Conservation (phyloP, 805 yeast species). For the Peterozyma xylosa region DNA sequence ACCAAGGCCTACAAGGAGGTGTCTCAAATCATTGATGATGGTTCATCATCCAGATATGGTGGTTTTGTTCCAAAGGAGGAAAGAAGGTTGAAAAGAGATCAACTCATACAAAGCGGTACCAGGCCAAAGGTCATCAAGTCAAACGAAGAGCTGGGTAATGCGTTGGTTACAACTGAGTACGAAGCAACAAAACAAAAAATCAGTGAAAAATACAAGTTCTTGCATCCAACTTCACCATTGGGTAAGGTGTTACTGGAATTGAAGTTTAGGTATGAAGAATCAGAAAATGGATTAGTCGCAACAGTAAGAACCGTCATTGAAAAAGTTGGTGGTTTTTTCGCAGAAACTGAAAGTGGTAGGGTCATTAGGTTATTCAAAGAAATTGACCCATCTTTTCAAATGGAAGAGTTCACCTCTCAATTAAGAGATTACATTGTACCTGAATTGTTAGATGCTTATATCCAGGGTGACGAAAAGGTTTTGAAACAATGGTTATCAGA, state of each 20-base stretch:
- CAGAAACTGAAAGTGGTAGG: constrained; percentile 93
- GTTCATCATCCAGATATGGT: constrained; percentile 83
- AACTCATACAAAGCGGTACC: constrained; percentile 49
- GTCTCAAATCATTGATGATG: constrained; percentile 84
- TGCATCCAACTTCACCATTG: constrained; percentile 57
- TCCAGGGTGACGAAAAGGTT: constrained; percentile 78
- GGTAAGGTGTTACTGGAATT: constrained; percentile 59
- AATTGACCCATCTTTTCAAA: constrained; percentile 84
- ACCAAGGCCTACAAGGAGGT: constrained; percentile 88
- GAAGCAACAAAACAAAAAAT: constrained; percentile 65
- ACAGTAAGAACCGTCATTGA: constrained; percentile 72
- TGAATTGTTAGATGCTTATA: constrained; percentile 91
- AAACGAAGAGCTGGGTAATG: constrained; percentile 76
- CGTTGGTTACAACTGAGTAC: constrained; percentile 73
- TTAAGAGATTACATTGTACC: constrained; percentile 91
- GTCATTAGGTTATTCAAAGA: constrained; percentile 80
- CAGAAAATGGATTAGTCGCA: constrained; percentile 85
- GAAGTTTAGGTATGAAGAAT: constrained; percentile 80
- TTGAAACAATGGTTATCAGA: constrained; percentile 91
- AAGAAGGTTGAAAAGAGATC: constrained; percentile 66
- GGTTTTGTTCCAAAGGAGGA: constrained; percentile 83
- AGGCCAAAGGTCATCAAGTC: constrained; percentile 64
- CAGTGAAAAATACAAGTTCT: constrained; percentile 58
- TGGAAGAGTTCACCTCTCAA: constrained; percentile 71
- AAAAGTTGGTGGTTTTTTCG: constrained; percentile 81